A percentile compares a stretch with the other conserved stretches of the same genome.
These are phyloP conservation scores for Fusarium caatingaense DNA, from an alignment of 2,329 filamentous ascomycete species.

Conservation along the genomic window DNA sequence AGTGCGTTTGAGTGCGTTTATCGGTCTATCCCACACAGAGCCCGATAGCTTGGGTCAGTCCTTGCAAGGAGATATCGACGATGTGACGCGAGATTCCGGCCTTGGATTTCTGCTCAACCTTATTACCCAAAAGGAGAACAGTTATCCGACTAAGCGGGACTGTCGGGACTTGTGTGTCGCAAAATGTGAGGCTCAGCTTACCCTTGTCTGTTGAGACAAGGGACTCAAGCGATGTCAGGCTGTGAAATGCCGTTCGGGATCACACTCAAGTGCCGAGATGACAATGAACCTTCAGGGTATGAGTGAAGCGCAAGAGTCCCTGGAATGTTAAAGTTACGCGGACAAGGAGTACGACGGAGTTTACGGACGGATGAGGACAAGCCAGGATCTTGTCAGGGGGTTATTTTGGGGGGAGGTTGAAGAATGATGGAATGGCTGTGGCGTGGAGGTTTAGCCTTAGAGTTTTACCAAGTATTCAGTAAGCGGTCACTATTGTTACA, in stretches of 20 bases:
- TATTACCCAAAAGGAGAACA: background rate
- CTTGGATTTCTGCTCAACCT: conserved; percentile 2
- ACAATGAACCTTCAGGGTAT: conserved; percentile 8
- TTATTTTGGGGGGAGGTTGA: background rate
- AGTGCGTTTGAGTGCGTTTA: background rate
- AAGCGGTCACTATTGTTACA: background rate
- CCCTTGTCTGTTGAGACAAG: conserved; percentile 4
- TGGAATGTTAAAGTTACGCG: background rate
- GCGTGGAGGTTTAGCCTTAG: conserved; percentile 4
- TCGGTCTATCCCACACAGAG: conserved; percentile 26
- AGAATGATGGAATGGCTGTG: conserved; percentile 3
- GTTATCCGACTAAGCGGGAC: background rate
- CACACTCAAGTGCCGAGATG: conserved; percentile 28
- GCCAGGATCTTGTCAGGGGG: conserved; percentile 3
- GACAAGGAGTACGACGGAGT: background rate
- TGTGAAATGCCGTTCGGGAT: conserved; percentile 29
- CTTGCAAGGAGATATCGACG: conserved; percentile 7
- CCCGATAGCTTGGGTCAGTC: conserved; percentile 11
- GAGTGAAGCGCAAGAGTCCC: conserved; percentile 4
- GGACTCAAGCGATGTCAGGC: conserved; percentile 5
- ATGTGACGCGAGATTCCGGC: conserved; percentile 14
- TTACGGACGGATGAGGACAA: conserved; percentile 9
- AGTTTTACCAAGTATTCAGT: conserved; percentile 11
- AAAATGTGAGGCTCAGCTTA: conserved; percentile 15
- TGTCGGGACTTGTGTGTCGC: background rate